phyloP scores from a whole-genome alignment of 202 grass and related monocot species.

The Zizania palustris region DNA sequence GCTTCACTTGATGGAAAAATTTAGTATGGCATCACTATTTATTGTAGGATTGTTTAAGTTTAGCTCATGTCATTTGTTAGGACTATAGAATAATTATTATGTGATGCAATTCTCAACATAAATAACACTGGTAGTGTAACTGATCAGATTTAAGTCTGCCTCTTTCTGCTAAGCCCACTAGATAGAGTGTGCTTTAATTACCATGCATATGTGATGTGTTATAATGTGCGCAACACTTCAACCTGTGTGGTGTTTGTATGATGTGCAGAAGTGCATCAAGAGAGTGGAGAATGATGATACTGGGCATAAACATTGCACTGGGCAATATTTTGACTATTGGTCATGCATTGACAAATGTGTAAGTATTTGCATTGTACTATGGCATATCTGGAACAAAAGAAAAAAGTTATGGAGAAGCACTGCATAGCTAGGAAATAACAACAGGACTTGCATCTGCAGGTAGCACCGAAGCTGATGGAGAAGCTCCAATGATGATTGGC shows the following conservation, averaged over 20 bases:
- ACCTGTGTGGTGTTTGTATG: not conserved
- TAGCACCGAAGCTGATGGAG: conserved; percentile 43
- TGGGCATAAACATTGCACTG: conserved; percentile 91
- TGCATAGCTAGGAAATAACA: conserved; percentile 3
- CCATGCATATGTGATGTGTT: not conserved
- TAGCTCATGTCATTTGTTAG: not conserved
- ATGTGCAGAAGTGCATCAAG: conserved; percentile 76
- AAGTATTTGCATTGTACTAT: conserved; percentile 33
- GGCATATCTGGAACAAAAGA: not conserved
- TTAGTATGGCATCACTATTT: not conserved
- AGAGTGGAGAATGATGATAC: conserved; percentile 70
- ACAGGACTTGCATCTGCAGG: conserved; percentile 32
- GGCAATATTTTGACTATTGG: conserved; percentile 92
- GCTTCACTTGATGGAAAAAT: conserved; percentile 1
- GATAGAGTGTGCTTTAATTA: not conserved
- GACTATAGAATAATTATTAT: not conserved
- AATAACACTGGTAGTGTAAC: not conserved
- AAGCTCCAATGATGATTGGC: conserved; percentile 40
- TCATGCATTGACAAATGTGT: conserved; percentile 82
- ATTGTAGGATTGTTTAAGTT: not conserved
- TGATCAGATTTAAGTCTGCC: not conserved
- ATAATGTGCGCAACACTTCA: not conserved
- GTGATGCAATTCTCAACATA: not conserved
- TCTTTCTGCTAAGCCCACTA: no score
- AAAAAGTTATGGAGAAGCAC: not conserved